Evolutionary conservation across 805 yeast genomes (phyloP).

Genomic region (Phaffomyces antillensis): DNA sequence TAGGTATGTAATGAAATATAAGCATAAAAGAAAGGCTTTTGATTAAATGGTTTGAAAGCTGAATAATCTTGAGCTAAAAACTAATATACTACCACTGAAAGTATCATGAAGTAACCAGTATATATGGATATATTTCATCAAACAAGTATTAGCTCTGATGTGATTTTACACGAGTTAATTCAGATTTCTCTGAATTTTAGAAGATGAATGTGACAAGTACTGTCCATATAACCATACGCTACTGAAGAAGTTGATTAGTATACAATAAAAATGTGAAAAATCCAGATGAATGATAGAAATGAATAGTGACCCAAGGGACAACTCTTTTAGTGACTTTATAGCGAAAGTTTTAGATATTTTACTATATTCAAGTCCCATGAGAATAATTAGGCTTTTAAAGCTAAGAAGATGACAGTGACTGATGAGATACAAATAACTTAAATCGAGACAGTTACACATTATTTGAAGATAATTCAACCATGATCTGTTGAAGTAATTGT

Average conservation of each 20-base stretch:
- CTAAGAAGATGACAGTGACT: slow-evolving; percentile 61
- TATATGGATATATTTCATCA: slow-evolving; percentile 45
- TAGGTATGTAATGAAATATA: slow-evolving; percentile 59
- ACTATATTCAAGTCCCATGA: too few relatives aligned
- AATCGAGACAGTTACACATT: slow-evolving; percentile 63
- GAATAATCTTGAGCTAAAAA: slow-evolving; percentile 44
- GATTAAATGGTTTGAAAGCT: slow-evolving; percentile 40
- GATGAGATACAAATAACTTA: slow-evolving; percentile 61
- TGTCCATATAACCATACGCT: slow-evolving; percentile 61
- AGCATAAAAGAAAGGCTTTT: slow-evolving; percentile 48
- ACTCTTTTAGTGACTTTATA: slow-evolving; percentile 50
- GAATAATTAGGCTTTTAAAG: too few relatives aligned
- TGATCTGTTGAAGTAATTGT: slow-evolving; percentile 61
- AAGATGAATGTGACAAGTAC: slow-evolving; percentile 54
- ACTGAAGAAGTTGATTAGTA: slow-evolving; percentile 40
- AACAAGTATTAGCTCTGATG: slow-evolving; percentile 64
- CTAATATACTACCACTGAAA: slow-evolving; percentile 31
- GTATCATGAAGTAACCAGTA: slow-evolving; percentile 33
- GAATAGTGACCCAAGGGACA: slow-evolving; percentile 58
- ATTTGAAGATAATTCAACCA: slow-evolving; percentile 54
- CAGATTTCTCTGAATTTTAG: slow-evolving; percentile 62
- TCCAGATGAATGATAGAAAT: slow-evolving; percentile 52
- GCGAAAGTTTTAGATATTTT: too few relatives aligned
- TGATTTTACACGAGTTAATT: slow-evolving; percentile 48
- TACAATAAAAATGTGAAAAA: slow-evolving; percentile 51